Base-by-base conservation (phyloP, 306 rosid genomes). In the Citrullus colocynthis region DNA sequence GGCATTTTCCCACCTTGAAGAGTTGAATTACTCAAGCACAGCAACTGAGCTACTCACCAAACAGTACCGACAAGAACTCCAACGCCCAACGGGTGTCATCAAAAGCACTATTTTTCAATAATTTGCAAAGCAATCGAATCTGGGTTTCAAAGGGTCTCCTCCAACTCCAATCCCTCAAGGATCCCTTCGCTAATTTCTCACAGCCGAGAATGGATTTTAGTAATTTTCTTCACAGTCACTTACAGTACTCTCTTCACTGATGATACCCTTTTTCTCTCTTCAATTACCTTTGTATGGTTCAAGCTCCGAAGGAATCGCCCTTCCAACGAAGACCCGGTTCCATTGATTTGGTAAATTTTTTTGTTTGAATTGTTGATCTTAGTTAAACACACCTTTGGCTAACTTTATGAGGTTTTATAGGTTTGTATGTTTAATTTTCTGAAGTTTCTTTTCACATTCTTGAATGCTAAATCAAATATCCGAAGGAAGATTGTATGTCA, bases 281-380 rank as follows among this genome's bases (percentile, higher is more conserved):
- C 58, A 44, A 78, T 66, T 62, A 21, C 49, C 34, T 65, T 80
- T 54, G 66, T 7, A 61, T 83, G 67, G 42, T 80, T 70, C 34
- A 15, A 48, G 70, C 56, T 78, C 80, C 69, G 8, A 3, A 24
- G 71, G 64, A 66, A 9, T 78, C 24, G 78, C 74, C 39, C 79
- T 54, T 78, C 48, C 39, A 8, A 60, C 16, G 30, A 28, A 44
- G 10, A 54, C 56, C 42, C 17, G 32, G 5, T 24, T 71, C 20
- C 59, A 71, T 18, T 18, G 21, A 71, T 24, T 13, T 45, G 76
- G 76, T 71, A 71, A 6, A 3, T 71, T 71, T 13, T 71, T 7
- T 63, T 32, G n/a, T 15, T 34, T 17, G 30, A 65, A 37, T 21
- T 20, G 6, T 42, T 20, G n/a, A 32, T 3, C 70, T 45, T 24